These are phyloP conservation scores for Schoenoplectus tabernaemontani DNA, from an alignment of 202 grass and related monocot species.

Conservation along the genomic window DNA sequence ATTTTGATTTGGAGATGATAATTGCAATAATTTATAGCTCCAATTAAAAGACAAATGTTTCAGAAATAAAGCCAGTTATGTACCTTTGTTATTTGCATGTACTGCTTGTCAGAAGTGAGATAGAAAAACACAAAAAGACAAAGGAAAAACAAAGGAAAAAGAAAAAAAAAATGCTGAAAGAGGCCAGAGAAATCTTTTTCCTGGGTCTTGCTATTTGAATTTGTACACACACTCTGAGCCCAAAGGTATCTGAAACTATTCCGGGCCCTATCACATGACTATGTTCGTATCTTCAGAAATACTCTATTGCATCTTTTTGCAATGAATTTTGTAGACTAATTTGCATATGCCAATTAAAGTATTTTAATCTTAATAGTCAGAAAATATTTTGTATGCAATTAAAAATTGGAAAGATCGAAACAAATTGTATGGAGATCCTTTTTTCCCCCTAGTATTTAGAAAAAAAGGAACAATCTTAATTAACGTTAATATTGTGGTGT, in stretches of 20 bases:
- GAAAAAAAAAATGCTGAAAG: slow-evolving; percentile 19
- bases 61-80: not conserved
- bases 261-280: slow-evolving; percentile 34
- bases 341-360: not conserved
- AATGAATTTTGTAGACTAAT: not conserved
- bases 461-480: not conserved
- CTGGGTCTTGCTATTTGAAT: slow-evolving; percentile 30
- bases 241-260: slow-evolving; percentile 36
- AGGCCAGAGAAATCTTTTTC: slow-evolving; percentile 15
- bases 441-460: not conserved
- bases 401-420: no score
- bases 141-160: slow-evolving; percentile 20
- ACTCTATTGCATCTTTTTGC: slow-evolving; percentile 15
- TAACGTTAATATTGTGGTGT: not conserved
- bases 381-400: not conserved
- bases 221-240: slow-evolving; percentile 32
- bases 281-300: slow-evolving; percentile 19
- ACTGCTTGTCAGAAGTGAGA: slow-evolving; percentile 14
- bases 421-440: not conserved
- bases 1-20: not conserved
- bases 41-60: not conserved
- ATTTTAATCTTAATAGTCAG: not conserved
- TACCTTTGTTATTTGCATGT: slow-evolving; percentile 15
- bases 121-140: slow-evolving; percentile 20
- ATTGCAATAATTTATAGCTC: not conserved